Base-by-base conservation (phyloP, 1,139 yeast species). In the Candida glucosophila region DNA sequence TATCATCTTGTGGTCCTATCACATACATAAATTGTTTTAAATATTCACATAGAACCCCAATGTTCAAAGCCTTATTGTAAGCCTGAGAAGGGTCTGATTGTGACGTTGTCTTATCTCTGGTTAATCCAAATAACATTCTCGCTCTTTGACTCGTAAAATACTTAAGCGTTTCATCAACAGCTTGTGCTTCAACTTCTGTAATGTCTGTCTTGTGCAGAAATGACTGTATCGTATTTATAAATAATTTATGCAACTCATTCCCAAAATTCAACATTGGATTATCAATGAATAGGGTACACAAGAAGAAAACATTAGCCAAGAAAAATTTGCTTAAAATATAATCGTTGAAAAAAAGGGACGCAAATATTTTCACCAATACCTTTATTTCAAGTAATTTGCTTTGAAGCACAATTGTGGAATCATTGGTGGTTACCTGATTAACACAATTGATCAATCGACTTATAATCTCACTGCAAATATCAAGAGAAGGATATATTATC, bases 331-430 rank as follows among this genome's bases (percentile, higher is more conserved):
- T 75, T 39, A 77, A 65, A 15, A 67, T 53, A 25, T 75, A 63
- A 0, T 86, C 73, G 46, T 82, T 90, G 57, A 83, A 85, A 34
- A 83, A 74, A 22, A 82, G 49, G 5, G 79, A 72, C 2, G 81
- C 69, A 28, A 80, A 62, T 27, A 80, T 67, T 40, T 73, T 74
- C 5, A 80, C 74, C 39, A 85, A 52, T 4, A 83, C 79, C 18
- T 74, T 70, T 4, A 81, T 66, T 47, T 83, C 95, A 30, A 80
- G 69, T 72, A 90, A 74, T 37, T 68, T 65, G 14, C 73, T 65
- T 37, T 71, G 75, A 23, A 71, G 66, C 11, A 77, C 81, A 29
- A 77, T 75, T 3, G 71, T 60, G 3, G 75, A 65, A 43, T 48
- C 71, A 41, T 49, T 44, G n/a, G 46, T 47, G 12, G 49, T 54